Evolutionary conservation across 2,329 filamentous ascomycete species (phyloP), one percentile per base, ranked within the genome.

Genomic region (Penicillium sp.): DNA sequence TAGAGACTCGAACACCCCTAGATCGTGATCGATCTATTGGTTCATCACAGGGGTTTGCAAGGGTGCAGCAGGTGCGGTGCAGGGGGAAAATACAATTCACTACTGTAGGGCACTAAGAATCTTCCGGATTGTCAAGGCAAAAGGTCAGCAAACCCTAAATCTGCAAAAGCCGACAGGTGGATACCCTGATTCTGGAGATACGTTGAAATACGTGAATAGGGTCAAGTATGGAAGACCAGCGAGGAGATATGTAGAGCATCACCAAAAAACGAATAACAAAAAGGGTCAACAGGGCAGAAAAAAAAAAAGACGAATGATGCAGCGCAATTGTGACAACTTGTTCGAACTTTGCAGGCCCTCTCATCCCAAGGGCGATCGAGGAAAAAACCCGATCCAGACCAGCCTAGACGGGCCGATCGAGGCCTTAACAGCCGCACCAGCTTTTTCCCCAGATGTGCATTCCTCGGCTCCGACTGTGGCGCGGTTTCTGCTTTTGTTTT

Each of bases 391-490:
- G 53, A 44, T 58, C 59, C 38, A 61, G 59, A 30, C 53, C 13
- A 59, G 55, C 56, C 63, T 56, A 35, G 61, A 53, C 58, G 56
- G 63, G 60, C 60, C 61, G 59, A 64, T 64, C 56, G 51, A 56
- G 55, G 17, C 13, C 45, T 15, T 9, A 17, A 15, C 33, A 59
- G 37, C 56, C 56, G 42, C 61, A 33, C n/a, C 24, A 33, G 22
- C 40, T 26, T 24, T 42, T 35, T 61, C 44, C 44, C 59, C 53
- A 44, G 59, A 59, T 51, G 54, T 26, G 8, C 61, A 60, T 67
- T 60, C 59, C 53, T 65, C 60, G 64, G 60, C 56, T 63, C 63
- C 63, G 45, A 49, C 45, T 30, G 45, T 49, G 65, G 61, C 59
- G 13, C 33, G 30, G 40, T 26, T n/a, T 42, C 33, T 50, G 26